A percentile compares a stretch with the other conserved stretches of the same genome.
phyloP scores from a whole-genome alignment of 495 filamentous ascomycete genomes.

The Penicillium bialowiezense region DNA sequence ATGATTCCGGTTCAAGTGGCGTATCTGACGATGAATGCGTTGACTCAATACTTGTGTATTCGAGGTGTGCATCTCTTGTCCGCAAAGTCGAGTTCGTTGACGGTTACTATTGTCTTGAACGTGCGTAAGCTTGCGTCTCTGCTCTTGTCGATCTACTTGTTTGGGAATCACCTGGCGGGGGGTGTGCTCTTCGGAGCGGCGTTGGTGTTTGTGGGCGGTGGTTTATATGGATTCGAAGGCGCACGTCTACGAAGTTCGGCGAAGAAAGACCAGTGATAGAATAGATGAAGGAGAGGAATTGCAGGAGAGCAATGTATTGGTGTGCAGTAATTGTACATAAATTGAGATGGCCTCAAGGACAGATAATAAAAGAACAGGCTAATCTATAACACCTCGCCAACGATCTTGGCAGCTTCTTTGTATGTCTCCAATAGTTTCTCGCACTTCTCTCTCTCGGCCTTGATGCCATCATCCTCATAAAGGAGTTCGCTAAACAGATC shows the following conservation, averaged over 20 bases:
- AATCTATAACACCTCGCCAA: constrained; percentile 84
- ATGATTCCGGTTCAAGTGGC: constrained; percentile 67
- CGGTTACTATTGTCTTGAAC: constrained; percentile 93
- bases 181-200: constrained; percentile 77
- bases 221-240: constrained; percentile 80
- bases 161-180: constrained; percentile 74
- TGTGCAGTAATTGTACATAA: constrained; percentile 31
- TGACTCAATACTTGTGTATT: constrained; percentile 93
- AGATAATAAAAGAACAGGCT: neutral
- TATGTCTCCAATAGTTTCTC: constrained; percentile 92
- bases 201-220: constrained; percentile 85
- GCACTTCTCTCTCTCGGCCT: constrained; percentile 96
- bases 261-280: constrained; percentile 23
- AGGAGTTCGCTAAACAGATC: constrained; percentile 88
- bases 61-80: constrained; percentile 90
- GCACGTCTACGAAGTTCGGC: constrained; percentile 32
- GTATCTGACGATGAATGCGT: constrained; percentile 72
- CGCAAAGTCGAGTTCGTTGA: constrained; percentile 81
- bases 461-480: constrained; percentile 96
- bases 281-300: neutral
- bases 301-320: constrained; percentile 6
- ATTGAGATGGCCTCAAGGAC: neutral
- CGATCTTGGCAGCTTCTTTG: constrained; percentile 94
- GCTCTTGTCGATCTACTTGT: constrained; percentile 85
- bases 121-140: constrained; percentile 92